Base-by-base conservation (phyloP, 495 filamentous ascomycete species). In the Mytilinidion resinicola region DNA sequence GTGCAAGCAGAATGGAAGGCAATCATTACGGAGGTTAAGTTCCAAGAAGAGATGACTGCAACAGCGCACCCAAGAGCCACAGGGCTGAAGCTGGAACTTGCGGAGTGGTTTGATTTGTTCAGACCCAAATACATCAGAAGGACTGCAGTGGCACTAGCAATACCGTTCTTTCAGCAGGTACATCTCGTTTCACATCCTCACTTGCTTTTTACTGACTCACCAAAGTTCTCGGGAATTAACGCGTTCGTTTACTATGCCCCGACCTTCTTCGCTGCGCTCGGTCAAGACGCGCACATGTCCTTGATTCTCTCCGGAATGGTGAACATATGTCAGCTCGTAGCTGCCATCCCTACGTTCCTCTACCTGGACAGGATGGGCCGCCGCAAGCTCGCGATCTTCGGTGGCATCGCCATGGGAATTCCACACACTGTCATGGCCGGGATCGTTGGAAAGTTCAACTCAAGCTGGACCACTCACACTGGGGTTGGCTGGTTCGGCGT, bases 81-180 rank as follows among this genome's bases (percentile, higher is more conserved):
- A 43, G 51, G 60, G 8, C 14, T 66, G 12, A 62, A 54, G 38
- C 56, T 70, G 9, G 60, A 72, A 21, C 6, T 68, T 0, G 55
- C 47, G 1, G 47, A 55, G 15, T 72, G 63, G 65, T 41, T 55
- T 3, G 70, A 72, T 43, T 60, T 44, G 33, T 72, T 70, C 67
- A 76, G 60, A 55, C 69, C 63, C 9, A 77, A 80, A 7, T 79
- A 77, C 65, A 82, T 78, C 79, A 66, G 75, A 21, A 70, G 81
- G 21, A 84, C 81, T 0, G 75, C 80, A 44, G 71, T 82, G 14
- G 81, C 78, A 38, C 61, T 76, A 12, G 73, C 74, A 8, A 60
- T 83, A 4, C 78, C 79, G 70, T 82, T 82, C 62, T 84, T 82
- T 56, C 80, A 83, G 37, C 60, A 65, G n/a, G n/a, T n/a, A n/a